Evolutionary conservation across 805 yeast genomes (phyloP).

Genomic region (Schizosaccharomyces osmophilus): DNA sequence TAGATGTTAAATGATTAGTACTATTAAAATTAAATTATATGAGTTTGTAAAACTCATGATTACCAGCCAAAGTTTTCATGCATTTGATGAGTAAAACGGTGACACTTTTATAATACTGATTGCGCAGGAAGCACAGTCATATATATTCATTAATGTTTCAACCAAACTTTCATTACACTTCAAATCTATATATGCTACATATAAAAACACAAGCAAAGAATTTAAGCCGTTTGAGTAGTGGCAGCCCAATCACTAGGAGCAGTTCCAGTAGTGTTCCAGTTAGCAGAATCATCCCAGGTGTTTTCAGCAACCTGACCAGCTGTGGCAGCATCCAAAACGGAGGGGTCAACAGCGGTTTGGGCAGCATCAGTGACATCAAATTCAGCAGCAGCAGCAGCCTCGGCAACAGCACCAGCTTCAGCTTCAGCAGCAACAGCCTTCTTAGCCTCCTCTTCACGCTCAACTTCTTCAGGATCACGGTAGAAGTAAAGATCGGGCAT

Average conservation of each 20-base stretch:
- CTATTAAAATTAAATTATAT: too few species aligned
- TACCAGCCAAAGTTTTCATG: too few species aligned
- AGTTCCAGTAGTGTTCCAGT: conserved; percentile 1
- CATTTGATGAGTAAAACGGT: too few species aligned
- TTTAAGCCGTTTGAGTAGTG: too few species aligned
- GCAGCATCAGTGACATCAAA: conserved; percentile 17
- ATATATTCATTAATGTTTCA: too few species aligned
- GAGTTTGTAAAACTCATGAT: too few species aligned
- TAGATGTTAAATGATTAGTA: too few species aligned
- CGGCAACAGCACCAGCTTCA: conserved; percentile 19
- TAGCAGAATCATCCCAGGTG: neutral
- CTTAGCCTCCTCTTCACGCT: conserved; percentile 41
- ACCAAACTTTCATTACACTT: too few species aligned
- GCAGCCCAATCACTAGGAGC: conserved; percentile 3
- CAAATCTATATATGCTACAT: too few species aligned
- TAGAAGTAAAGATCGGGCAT: conserved; percentile 99
- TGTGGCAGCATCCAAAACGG: conserved; percentile 10
- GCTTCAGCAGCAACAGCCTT: conserved; percentile 40
- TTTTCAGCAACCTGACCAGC: conserved; percentile 3
- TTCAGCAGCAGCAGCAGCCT: conserved; percentile 25
- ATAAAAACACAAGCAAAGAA: too few species aligned
- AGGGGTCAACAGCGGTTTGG: conserved; percentile 29
- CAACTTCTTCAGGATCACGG: conserved; percentile 99
- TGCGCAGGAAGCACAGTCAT: too few species aligned
- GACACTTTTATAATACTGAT: too few species aligned